phyloP scores from a whole-genome alignment of 2,329 filamentous ascomycete genomes.

The Emericellopsis cladophorae region DNA sequence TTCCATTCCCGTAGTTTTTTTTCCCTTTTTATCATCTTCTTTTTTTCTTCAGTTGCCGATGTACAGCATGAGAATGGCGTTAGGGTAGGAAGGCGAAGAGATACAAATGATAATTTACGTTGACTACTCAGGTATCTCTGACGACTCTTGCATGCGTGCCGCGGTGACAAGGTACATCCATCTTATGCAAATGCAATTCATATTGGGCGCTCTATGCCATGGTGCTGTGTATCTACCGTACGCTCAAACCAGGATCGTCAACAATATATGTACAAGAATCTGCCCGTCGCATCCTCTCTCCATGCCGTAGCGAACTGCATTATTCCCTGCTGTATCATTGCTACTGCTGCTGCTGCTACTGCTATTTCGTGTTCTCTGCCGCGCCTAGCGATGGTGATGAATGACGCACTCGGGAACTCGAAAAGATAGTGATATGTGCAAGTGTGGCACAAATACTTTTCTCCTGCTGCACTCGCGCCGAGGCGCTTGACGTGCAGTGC shows the following conservation, averaged over 20 bases:
- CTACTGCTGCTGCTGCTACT: too few relatives aligned
- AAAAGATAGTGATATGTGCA: too few relatives aligned
- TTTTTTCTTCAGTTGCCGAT: conserved; percentile 1
- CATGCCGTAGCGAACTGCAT: neutral
- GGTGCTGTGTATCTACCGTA: neutral
- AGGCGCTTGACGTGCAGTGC: too few relatives aligned
- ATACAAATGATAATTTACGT: neutral
- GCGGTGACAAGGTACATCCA: too few relatives aligned
- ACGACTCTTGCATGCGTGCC: too few relatives aligned
- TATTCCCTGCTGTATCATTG: neutral
- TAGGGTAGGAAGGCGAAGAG: neutral
- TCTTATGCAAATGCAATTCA: too few relatives aligned
- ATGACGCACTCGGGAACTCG: too few relatives aligned
- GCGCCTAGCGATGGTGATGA: too few relatives aligned
- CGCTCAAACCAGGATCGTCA: neutral
- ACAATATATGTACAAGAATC: neutral
- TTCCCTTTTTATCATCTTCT: conserved; percentile 1
- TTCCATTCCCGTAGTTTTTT: neutral
- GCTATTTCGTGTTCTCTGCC: too few relatives aligned
- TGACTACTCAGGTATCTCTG: too few relatives aligned
- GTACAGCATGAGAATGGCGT: neutral
- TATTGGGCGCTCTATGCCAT: neutral
- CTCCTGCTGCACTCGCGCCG: too few relatives aligned
- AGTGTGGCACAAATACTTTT: too few relatives aligned
- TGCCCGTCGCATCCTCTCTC: neutral